Evolutionary conservation across 164 flowering plant species (phyloP), one percentile per base, ranked within the genome.

Genomic region (Pachysandra terminalis): DNA sequence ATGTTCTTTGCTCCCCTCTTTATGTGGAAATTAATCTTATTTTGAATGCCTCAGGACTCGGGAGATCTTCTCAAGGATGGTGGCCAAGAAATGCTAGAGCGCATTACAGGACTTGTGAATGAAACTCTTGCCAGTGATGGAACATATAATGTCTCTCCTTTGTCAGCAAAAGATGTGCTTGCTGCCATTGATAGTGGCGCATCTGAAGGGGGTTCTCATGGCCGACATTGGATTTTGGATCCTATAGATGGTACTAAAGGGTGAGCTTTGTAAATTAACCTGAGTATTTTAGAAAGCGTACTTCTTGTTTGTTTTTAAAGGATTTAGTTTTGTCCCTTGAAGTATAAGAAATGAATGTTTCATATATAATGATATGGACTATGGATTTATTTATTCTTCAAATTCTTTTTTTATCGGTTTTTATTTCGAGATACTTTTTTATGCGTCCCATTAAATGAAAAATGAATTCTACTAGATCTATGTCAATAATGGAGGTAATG

Each of bases 161-260:
- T 93, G 59, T 85, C 92, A 51, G 71, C 75, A 45, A 91, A 86
- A 77, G 91, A 88, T 73, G 86, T 96, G 57, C 89, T 93, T 76
- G 67, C 71, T 65, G 85, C 89, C 69, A 96, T 96, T 77, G 99
- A 96, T 71, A 68, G 71, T 67, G 99, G 98, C 48, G 85, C 82
- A 76, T 96, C 99, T 74, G 97, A 90, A 81, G 98, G 99, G 64
- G 98, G 99, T 73, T 70, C 97, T 61, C 62, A 35, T 61, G 99
- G 99, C n/a, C 83, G 79, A 56, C 97, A 96, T 68, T 96, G 99
- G 99, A 93, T 96, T 77, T 80, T 96, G 81, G 99, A 96, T 81
- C 99, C 99, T 55, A 96, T 93, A 63, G 98, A 96, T 83, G 98
- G 99, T 45, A 93, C 99, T 22, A 93, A 96, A 86, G 99, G 99